Base-by-base conservation (phyloP, 2,329 filamentous ascomycete genomes). In the Nectriaceae sp. region DNA sequence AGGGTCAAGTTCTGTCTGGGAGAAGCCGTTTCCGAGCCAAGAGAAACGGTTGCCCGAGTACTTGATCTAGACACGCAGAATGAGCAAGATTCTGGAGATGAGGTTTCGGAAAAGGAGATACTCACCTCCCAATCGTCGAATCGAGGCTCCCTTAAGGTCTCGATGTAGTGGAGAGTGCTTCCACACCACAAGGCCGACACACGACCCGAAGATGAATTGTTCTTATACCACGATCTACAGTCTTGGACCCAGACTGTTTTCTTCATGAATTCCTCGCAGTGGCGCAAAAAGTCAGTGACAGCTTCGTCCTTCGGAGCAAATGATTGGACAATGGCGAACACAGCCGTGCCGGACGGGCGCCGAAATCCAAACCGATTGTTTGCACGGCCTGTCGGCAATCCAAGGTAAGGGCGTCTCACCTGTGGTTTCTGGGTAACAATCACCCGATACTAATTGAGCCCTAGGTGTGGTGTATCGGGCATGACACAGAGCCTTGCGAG, bases 171-270 rank as follows among this genome's bases (percentile, higher is more conserved):
- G n/a, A 80, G 61, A 5, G 73, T 73, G 15, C 64, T 70, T 2
- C 54, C 59, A 10, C 55, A 57, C 56, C 58, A 60, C n/a, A 72
- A 62, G 5, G 74, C 75, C 18, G 72, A 69, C 24, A 78, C 68
- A 31, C 71, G 63, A 16, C 75, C 74, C 38, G 75, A 69, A 4
- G 68, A 59, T n/a, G n/a, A n/a, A 2, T 59, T 66, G 29, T 69
- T 66, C 63, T 79, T 79, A 56, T 78, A 78, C 74, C 75, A 79
- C 21, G 69, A 73, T 43, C 66, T 65, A 50, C 74, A 76, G 2
- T 55, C 59, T 19, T 62, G 62, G 1, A 68, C 62, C 64, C 71
- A 78, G 1, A 72, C 69, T 1, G 69, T 66, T 11, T 68, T 69
- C 56, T 73, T 71, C 57, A 74, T 69, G 38, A 76, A 69, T 49